phyloP scores from a whole-genome alignment of 768 basidiomycete genomes.

The Postia placenta region DNA sequence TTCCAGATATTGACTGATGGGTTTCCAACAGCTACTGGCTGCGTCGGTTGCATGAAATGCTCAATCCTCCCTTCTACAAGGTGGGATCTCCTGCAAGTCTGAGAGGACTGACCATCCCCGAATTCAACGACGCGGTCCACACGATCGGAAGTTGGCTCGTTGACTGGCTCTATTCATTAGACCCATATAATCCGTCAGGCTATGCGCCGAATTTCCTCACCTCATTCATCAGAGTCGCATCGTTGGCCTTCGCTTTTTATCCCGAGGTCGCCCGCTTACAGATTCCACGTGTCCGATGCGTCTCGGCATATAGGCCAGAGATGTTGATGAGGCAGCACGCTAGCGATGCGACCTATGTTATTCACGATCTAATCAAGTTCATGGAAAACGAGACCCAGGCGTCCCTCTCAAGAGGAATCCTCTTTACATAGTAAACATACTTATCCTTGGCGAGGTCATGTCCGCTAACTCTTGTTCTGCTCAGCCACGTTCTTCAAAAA shows the following conservation, averaged over 20 bases:
- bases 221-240: constrained; percentile 29
- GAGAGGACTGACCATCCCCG: constrained; percentile 31
- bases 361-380: constrained; percentile 22
- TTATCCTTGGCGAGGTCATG: constrained; percentile 2
- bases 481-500: constrained; percentile 39
- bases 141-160: constrained; percentile 42
- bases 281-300: constrained; percentile 28
- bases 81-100: constrained; percentile 39
- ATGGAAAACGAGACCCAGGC: constrained; percentile 1
- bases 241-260: constrained; percentile 36
- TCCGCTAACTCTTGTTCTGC: not conserved
- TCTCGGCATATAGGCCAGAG: constrained; percentile 3
- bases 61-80: constrained; percentile 41
- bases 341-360: constrained; percentile 15
- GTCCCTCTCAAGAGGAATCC: constrained; percentile 27
- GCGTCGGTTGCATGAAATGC: constrained; percentile 37
- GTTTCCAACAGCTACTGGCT: constrained; percentile 40
- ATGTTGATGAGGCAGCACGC: constrained; percentile 12
- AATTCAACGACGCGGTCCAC: constrained; percentile 29
- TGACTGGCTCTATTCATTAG: constrained; percentile 30
- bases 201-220: constrained; percentile 31
- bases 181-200: constrained; percentile 12
- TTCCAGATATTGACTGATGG: not conserved
- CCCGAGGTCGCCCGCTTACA: constrained; percentile 25
- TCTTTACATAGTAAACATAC: constrained; percentile 34